Percentiles rank a stretch among this genome's conserved stretches.
Conservation (phyloP, 495 filamentous ascomycete species). For the Podospora anserina region DNA sequence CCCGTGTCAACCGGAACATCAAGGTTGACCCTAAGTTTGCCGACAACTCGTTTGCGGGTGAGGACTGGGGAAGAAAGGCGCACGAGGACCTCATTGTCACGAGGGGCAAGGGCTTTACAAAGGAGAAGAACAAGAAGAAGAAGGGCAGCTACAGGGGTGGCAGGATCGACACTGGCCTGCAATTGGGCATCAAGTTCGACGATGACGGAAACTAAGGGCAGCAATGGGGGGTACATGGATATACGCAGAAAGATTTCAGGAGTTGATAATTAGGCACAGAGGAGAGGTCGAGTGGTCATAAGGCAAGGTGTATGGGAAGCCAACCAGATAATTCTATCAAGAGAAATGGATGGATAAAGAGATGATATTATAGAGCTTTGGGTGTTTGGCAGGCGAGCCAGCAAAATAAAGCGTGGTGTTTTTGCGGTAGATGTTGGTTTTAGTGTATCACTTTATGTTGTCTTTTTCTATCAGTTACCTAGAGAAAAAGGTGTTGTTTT, state of each 20-base stretch:
- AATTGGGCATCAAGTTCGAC: slow-evolving; percentile 83
- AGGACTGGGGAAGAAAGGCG: slow-evolving; percentile 86
- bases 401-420: background rate
- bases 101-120: slow-evolving; percentile 95
- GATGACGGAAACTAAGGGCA: slow-evolving; percentile 47
- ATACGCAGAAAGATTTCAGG: background rate
- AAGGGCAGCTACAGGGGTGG: slow-evolving; percentile 84
- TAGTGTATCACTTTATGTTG: background rate
- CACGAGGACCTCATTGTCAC: slow-evolving; percentile 84
- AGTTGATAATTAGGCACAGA: background rate
- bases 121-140: slow-evolving; percentile 99
- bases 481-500: too few species aligned
- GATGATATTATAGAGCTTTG: background rate
- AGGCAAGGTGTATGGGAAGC: background rate
- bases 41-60: slow-evolving; percentile 72
- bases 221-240: too few species aligned
- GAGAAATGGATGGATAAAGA: background rate
- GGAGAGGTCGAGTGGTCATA: background rate
- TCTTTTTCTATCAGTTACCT: background rate
- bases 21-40: slow-evolving; percentile 57
- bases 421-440: background rate
- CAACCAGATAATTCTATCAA: background rate
- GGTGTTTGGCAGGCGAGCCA: background rate
- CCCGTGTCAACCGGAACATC: slow-evolving; percentile 57
- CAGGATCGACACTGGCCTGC: slow-evolving; percentile 67